Evolutionary conservation across 352 stramenopile genomes (phyloP), one percentile per base, ranked within the genome.

Genomic region (Phytophthora pluvialis): DNA sequence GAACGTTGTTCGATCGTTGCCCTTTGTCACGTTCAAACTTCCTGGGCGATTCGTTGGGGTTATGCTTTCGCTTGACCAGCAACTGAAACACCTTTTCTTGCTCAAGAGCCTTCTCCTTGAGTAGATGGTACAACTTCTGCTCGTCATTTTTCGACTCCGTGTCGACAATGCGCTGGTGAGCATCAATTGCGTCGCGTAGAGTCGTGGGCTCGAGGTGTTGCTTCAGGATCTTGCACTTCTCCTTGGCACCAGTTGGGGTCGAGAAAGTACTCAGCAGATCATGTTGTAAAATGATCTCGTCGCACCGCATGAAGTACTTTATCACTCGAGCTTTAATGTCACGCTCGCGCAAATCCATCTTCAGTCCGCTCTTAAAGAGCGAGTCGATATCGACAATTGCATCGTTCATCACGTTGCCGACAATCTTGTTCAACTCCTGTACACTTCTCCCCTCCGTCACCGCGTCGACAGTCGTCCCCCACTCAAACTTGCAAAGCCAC

Each of bases 271-370:
- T 49, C 3, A 15, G 5, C 16, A 78, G 26, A 6, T 54, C 66
- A 52, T 73, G 36, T 11, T 68, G 32, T 11, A 48, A 0, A n/a
- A 75, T 70, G 15, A 75, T 55, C 3, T 75, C 33, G 9, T 70
- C 54, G 7, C 28, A 73, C 2, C 29, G 36, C 52, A 52, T n/a
- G 52, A 77, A 74, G 26, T 74, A 72, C 16, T 73, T 72, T 2
- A 72, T 49, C 9, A 69, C 43, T 2, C 60, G 48, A 0, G 60
- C 59, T 32, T 69, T 71, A 1, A 74, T 64, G 45, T 77, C 52
- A 31, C 16, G 68, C 38, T 77, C 64, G 15, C 57, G 61, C 5
- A 70, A 15, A 10, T 60, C 45, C 36, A 64, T 74, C 35, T 52
- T 52, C 28, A 52, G 15, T 25, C 16, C 45, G 3, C 16, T 18